Evolutionary conservation across 257 asterid species (phyloP), one percentile per base, ranked within the genome.

Genomic region (Knoxia roxburghii): DNA sequence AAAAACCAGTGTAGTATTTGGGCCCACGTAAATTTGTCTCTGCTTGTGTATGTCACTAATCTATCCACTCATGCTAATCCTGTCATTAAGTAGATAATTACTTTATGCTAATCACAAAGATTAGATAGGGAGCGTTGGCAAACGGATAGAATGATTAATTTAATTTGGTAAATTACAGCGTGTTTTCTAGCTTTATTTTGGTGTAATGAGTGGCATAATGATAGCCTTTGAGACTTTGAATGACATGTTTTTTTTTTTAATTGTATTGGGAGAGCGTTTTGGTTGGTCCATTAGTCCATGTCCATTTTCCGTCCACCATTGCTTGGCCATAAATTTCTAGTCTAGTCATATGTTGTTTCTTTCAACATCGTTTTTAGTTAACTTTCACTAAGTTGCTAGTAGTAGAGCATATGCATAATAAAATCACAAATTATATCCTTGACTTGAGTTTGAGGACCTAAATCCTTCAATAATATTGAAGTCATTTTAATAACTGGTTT

Each of bases 101-200:
- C 0, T 32, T 46, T 32, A 72, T 49, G 45, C 54, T 79, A 74
- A 69, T 52, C 73, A 79, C 72, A 43, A 77, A 39, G 13, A 69
- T 62, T 76, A 74, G 76, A 64, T n/a, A 50, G 51, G 3, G 26
- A 21, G 29, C 1, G 29, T 68, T 65, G 80, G 73, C 72, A n/a
- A 24, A 1, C 30, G 67, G 75, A 71, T 68, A 73, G 70, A 64
- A 67, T 61, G 74, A 63, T 71, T 61, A 40, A 40, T 0, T 67
- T 70, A 35, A 39, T 17, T 26, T 14, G 51, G 62, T 35, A 41
- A 37, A 52, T 23, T 21, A 14, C 24, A 37, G 15, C n/a, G 13
- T 50, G 1, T 0, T 11, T 55, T 50, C 27, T 11, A 12, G 26
- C 29, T 27, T 37, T 10, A 54, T 0, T 26, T 53, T 59, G 26